Base-by-base conservation (phyloP, 495 filamentous ascomycete species). In the Penicillium robsamsonii region DNA sequence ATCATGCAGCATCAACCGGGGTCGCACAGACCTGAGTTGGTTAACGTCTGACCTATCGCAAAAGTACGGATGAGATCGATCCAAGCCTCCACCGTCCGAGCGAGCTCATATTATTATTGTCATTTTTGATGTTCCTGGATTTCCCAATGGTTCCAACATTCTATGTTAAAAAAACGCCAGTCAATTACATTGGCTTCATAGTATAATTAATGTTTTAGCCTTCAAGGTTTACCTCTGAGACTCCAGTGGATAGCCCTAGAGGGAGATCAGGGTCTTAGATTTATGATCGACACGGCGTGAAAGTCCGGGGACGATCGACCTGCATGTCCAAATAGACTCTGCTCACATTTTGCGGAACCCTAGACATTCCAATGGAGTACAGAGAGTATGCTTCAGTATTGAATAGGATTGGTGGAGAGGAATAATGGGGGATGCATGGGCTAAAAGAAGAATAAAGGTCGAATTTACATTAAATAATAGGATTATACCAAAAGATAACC, bases 271-370 rank as follows among this genome's bases (percentile, higher is more conserved):
- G 42, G 51, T 50, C 41, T 51, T 40, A 52, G 47, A 35, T 46
- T n/a, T 8, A 25, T 38, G 52, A 54, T 54, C 52, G 52, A 46
- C 52, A 37, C 22, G 31, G 43, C 52, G 11, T 38, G 31, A 38
- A 54, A 54, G 52, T 54, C 52, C 52, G 52, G 52, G 52, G 52
- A 54, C 20, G n/a, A 54, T 54, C 41, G 33, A 46, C 43, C 54
- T 56, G 54, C 54, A 56, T 56, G 54, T 56, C 18, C 45, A 35
- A 56, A 56, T 57, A 57, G 55, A 57, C 55, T 57, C 47, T 51
- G 47, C 47, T 57, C 55, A 57, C 55, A 57, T 57, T 57, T 20
- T 20, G 17, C 55, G 55, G 55, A 57, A 51, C 12, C 27, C 55
- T 37, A 37, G 15, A 38, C 52, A 54, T 54, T 54, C 52, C 52